A percentile compares a stretch with the other conserved stretches of the same genome.
Evolutionary conservation across 148 eudicot genomes (phyloP).

Genomic region (Agrostemma githago): DNA sequence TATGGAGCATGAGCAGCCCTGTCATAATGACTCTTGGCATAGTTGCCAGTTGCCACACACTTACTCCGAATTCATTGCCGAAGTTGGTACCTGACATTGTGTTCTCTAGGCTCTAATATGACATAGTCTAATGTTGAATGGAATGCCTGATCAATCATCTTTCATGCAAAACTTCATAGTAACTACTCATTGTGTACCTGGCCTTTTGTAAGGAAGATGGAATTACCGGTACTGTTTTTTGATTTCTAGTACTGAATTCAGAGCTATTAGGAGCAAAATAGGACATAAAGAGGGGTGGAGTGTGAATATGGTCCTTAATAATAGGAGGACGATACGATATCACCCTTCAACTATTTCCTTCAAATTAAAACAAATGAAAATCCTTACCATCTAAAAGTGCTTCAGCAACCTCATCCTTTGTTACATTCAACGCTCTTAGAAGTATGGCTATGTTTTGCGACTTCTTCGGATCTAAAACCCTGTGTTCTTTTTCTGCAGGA

Average conservation of each 20-base stretch:
- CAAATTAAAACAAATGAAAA: not conserved
- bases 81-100: not conserved
- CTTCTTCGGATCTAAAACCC: slow-evolving; percentile 53
- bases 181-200: not conserved
- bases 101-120: not conserved
- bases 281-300: not conserved
- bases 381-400: slow-evolving; percentile 49
- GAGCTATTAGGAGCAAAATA: not conserved
- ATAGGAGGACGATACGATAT: not conserved
- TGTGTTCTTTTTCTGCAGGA: slow-evolving; percentile 38
- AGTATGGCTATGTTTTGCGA: slow-evolving; percentile 55
- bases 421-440: slow-evolving; percentile 50
- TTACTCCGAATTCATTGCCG: not conserved
- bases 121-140: not conserved
- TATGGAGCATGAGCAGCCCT: not conserved
- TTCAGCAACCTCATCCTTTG: slow-evolving; percentile 54
- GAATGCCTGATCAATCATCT: not conserved
- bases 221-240: not conserved
- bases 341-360: not conserved
- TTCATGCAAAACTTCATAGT: not conserved
- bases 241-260: not conserved
- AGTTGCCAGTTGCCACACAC: not conserved
- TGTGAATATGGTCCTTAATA: not conserved
- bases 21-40: not conserved
- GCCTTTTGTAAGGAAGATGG: not conserved